Percentiles rank a stretch among this genome's conserved stretches.
Evolutionary conservation across 495 filamentous ascomycete species (phyloP).

Genomic region (Aspergillus biplanus): DNA sequence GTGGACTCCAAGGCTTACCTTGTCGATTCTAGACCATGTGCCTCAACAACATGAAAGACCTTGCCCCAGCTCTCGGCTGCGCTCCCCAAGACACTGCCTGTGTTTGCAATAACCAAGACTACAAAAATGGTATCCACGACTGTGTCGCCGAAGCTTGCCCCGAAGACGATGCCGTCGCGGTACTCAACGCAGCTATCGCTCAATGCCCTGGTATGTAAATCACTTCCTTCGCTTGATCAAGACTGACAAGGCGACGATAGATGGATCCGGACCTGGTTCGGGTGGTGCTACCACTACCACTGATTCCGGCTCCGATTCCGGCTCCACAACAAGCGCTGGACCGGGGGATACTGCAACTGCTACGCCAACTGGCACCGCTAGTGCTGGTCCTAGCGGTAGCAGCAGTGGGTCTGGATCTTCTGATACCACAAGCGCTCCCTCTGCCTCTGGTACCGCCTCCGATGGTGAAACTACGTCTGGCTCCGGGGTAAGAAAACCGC

Average conservation of each 20-base stretch:
- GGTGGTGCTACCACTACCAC: conserved; percentile 21
- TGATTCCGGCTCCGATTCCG: conserved; percentile 28
- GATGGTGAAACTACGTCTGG: not conserved
- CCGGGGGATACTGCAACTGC: conserved; percentile 11
- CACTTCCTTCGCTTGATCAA: not conserved
- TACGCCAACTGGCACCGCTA: conserved; percentile 14
- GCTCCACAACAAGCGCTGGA: conserved; percentile 27
- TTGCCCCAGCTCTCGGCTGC: conserved; percentile 66
- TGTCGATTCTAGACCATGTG: conserved; percentile 62
- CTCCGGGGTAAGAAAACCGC: conserved; percentile 2
- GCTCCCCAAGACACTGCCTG: conserved; percentile 58
- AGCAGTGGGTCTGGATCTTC: conserved; percentile 19
- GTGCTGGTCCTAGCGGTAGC: conserved; percentile 15
- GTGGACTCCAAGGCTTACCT: not conserved
- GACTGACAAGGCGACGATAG: conserved; percentile 14
- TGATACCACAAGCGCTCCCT: conserved; percentile 16
- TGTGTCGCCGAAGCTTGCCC: conserved; percentile 72
- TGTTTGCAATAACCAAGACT: conserved; percentile 71
- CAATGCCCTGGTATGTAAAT: conserved; percentile 35
- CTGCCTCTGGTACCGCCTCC: conserved; percentile 11
- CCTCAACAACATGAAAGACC: conserved; percentile 69
- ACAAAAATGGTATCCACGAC: conserved; percentile 76
- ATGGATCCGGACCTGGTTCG: conserved; percentile 11
- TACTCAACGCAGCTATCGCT: conserved; percentile 40
- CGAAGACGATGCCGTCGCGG: conserved; percentile 43